These are phyloP conservation scores for Yarrowia sp. DNA, from an alignment of 805 yeast species.

Conservation along the genomic window DNA sequence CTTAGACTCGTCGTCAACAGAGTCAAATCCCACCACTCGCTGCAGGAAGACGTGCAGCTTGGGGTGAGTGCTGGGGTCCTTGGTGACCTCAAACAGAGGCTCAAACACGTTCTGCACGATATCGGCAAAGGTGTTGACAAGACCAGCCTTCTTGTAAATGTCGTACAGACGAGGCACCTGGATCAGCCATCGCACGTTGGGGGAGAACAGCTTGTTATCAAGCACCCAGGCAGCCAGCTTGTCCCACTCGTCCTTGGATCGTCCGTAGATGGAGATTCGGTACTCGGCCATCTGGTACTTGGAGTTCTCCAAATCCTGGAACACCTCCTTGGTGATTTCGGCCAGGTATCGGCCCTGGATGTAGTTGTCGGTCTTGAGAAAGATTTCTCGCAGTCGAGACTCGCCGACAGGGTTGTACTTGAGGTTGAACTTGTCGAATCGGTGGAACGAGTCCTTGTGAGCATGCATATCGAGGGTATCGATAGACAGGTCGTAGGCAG, in stretches of 20 bases:
- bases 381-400: conserved; percentile 94
- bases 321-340: conserved; percentile 90
- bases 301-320: conserved; percentile 91
- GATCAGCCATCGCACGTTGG: conserved; percentile 95
- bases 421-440: conserved; percentile 96
- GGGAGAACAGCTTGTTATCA: conserved; percentile 88
- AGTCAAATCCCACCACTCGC: conserved; percentile 96
- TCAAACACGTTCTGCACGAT: conserved; percentile 78
- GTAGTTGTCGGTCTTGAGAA: conserved; percentile 92
- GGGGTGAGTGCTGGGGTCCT: conserved; percentile 87
- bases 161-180: conserved; percentile 96
- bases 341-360: conserved; percentile 89
- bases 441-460: conserved; percentile 95
- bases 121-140: conserved; percentile 75
- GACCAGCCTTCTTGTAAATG: conserved; percentile 77
- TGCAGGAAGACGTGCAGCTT: conserved; percentile 86
- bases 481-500: conserved; percentile 93
- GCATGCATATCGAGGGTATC: conserved; percentile 99
- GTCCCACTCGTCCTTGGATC: conserved; percentile 92
- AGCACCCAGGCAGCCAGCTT: conserved; percentile 93
- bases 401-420: conserved; percentile 98
- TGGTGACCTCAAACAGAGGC: conserved; percentile 90
- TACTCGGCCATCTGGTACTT: conserved; percentile 98
- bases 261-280: conserved; percentile 92
- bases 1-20: conserved; percentile 98